These are phyloP conservation scores for Cryptococcus jaspeensis DNA, from an alignment of 1,284 basidiomycete species.

Conservation along the genomic window DNA sequence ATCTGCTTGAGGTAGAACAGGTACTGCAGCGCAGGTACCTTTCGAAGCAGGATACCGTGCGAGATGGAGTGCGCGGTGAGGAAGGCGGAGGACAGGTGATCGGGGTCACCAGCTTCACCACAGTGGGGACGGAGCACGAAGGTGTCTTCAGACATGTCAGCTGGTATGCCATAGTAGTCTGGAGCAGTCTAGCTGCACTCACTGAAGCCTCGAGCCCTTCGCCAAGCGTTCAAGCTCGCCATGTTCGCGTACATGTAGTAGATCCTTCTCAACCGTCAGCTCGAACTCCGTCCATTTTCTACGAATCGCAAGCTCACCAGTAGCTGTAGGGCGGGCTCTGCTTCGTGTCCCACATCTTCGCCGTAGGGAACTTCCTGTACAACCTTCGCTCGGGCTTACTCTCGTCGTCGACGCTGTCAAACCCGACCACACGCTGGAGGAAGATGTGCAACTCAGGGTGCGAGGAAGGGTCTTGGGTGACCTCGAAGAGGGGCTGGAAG, in stretches of 20 bases:
- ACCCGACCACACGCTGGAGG: slow-evolving; percentile 91
- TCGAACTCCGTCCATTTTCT: not conserved
- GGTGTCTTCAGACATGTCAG: slow-evolving; percentile 59
- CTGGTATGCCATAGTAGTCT: not conserved
- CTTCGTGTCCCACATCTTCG: slow-evolving; percentile 81
- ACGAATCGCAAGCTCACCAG: slow-evolving; percentile 60
- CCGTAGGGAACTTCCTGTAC: slow-evolving; percentile 94
- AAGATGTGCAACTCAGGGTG: slow-evolving; percentile 96
- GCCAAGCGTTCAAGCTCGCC: slow-evolving; percentile 91
- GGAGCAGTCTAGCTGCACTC: slow-evolving; percentile 48
- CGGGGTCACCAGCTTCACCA: slow-evolving; percentile 97
- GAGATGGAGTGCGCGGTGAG: slow-evolving; percentile 97
- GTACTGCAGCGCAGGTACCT: slow-evolving; percentile 85
- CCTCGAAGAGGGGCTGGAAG: slow-evolving; percentile 92
- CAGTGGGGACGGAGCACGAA: slow-evolving; percentile 97
- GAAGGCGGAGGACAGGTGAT: slow-evolving; percentile 94
- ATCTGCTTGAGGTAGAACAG: slow-evolving; percentile 97
- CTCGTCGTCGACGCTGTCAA: slow-evolving; percentile 98
- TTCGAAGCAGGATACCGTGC: slow-evolving; percentile 94
- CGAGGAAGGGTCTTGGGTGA: slow-evolving; percentile 82
- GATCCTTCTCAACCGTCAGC: slow-evolving; percentile 59
- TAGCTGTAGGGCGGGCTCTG: slow-evolving; percentile 94
- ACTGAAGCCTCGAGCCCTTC: slow-evolving; percentile 86
- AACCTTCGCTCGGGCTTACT: slow-evolving; percentile 88
- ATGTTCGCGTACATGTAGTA: slow-evolving; percentile 99